Percentiles rank a stretch among this genome's conserved stretches.
phyloP scores from a whole-genome alignment of 2,329 filamentous ascomycete genomes.

The Colletotrichum navitas region DNA sequence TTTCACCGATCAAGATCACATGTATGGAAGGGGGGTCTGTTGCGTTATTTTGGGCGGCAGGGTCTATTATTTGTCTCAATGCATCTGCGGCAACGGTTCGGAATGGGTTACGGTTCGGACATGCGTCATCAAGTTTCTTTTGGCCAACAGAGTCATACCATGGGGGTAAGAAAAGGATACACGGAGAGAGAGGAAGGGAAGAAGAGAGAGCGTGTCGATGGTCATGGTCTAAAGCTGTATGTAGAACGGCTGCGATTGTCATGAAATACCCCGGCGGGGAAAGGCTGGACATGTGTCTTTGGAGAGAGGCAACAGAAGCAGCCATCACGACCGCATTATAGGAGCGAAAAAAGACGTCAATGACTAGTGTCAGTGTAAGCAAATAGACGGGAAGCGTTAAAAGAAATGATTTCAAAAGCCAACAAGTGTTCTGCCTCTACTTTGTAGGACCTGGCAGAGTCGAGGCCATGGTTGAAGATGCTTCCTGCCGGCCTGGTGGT shows the following conservation, averaged over 20 bases:
- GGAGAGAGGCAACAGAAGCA: slow-evolving; percentile 21
- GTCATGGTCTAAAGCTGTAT: slow-evolving; percentile 11
- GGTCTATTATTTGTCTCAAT: slow-evolving; percentile 40
- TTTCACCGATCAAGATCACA: slow-evolving; percentile 25
- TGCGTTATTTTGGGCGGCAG: slow-evolving; percentile 34
- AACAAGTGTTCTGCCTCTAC: background rate
- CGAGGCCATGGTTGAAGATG: background rate
- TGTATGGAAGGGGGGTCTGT: background rate
- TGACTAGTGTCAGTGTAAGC: slow-evolving; percentile 41
- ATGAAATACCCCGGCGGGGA: slow-evolving; percentile 31
- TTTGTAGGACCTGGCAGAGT: background rate
- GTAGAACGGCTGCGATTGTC: slow-evolving; percentile 24
- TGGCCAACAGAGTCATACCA: slow-evolving; percentile 39
- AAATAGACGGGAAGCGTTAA: slow-evolving; percentile 42
- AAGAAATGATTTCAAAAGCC: slow-evolving; percentile 39
- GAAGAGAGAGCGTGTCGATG: slow-evolving; percentile 16
- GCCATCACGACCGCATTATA: slow-evolving; percentile 32
- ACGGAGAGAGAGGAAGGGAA: slow-evolving; percentile 27
- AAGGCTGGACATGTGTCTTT: slow-evolving; percentile 19
- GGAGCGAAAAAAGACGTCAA: slow-evolving; percentile 33
- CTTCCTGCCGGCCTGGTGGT: background rate
- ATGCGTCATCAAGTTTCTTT: slow-evolving; percentile 37
- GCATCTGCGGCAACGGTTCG: slow-evolving; percentile 41
- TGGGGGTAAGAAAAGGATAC: slow-evolving; percentile 22
- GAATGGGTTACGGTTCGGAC: slow-evolving; percentile 40